Base-by-base conservation (phyloP, 805 yeast species). In the Zygosaccharomyces siamensis region DNA sequence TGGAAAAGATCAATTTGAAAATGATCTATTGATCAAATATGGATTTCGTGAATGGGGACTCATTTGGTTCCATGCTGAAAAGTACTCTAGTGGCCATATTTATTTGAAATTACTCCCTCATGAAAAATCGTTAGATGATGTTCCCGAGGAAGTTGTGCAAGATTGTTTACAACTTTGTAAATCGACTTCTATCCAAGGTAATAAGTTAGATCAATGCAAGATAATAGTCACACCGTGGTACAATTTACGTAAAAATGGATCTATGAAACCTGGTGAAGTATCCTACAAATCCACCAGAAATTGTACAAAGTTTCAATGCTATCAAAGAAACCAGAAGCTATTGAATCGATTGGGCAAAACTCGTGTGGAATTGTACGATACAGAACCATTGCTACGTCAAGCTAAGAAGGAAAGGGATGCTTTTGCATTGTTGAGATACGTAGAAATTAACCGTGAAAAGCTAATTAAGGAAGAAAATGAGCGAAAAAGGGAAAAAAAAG, bases 31-130 rank as follows among this genome's bases (percentile, higher is more conserved):
- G 45, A 77, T 86, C 48, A 80, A 79, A 60, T 76, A 79, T 56
- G 86, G 90, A 0, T 75, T 77, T 52, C 81, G 80, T 23, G 77
- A 77, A 49, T 83, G 85, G 61, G 57, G 60, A 28, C 57, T 59
- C 27, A 69, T 84, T 3, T 86, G 95, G 92, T 86, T 87, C 60
- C 95, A 86, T 64, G 89, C 84, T 6, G 90, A 84, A 55, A 83
- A 82, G 54, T 71, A 80, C 42, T 82, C 89, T 3, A 81, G 89
- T 39, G 93, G 90, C 0, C 95, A 87, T 62, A 75, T 87, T 7
- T 87, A 87, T 58, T 68, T 85, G 24, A 76, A 87, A 48, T 64
- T 83, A 18, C 69, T 73, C 2, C 60, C 62, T 2, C 77, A 74
- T 20, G 81, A 77, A 46, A 69, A 71, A 41, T 44, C 60, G 20